Conservation (phyloP, 495 filamentous ascomycete genomes). For the Xylaria curta region DNA sequence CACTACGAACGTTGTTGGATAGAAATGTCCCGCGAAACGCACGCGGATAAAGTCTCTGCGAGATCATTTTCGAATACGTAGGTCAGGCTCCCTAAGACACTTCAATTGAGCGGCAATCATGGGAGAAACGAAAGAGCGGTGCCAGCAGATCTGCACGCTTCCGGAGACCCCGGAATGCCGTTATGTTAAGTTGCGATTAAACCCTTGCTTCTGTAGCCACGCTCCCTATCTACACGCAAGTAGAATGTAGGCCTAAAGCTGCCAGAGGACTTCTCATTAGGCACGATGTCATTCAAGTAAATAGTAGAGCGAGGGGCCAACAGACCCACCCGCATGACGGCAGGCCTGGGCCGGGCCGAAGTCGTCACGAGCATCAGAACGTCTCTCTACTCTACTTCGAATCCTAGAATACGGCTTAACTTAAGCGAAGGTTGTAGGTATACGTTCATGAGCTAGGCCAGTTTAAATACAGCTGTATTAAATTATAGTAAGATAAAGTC, state of each 20-base stretch:
- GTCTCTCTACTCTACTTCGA: too few species aligned
- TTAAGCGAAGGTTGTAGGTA: neutral
- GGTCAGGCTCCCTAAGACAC: neutral
- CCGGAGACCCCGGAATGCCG: slow-evolving; percentile 5
- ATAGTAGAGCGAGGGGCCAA: too few species aligned
- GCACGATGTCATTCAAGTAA: neutral
- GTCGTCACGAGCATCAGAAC: too few species aligned
- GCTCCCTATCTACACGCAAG: neutral
- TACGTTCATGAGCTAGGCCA: neutral
- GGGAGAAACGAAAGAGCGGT: neutral
- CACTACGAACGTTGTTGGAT: neutral
- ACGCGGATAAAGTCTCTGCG: neutral
- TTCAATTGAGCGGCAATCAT: neutral
- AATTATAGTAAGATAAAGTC: neutral
- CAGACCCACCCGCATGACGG: too few species aligned
- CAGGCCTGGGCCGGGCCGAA: too few species aligned
- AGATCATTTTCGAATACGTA: neutral
- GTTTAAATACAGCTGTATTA: neutral
- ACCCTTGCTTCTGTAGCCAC: neutral
- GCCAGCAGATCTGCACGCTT: neutral
- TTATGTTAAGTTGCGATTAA: slow-evolving; percentile 14
- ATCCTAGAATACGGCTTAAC: too few species aligned
- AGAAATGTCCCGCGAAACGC: neutral
- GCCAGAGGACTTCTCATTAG: neutral
- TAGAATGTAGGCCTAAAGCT: neutral